phyloP scores from a whole-genome alignment of 1,284 basidiomycete species.

The Cerioporus squamosus region DNA sequence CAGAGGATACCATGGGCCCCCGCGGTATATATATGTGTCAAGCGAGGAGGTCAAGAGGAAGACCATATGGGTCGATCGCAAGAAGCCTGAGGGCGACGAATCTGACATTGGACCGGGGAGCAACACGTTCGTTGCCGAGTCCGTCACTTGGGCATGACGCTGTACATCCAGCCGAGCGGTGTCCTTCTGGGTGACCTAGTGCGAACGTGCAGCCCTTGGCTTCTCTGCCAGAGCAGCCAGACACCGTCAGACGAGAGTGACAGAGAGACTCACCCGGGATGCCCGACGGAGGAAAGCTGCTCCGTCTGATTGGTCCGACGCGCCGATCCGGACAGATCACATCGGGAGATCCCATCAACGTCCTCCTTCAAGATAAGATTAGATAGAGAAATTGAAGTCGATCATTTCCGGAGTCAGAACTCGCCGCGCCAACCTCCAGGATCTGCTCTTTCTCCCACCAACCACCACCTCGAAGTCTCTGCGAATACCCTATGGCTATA shows the following conservation, averaged over 20 bases:
- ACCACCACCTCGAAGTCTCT: not conserved
- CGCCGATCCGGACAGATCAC: not conserved
- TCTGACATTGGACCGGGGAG: not conserved
- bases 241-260: too few relatives aligned
- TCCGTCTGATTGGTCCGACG: not conserved
- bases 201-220: too few relatives aligned
- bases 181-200: too few relatives aligned
- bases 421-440: slow-evolving; percentile 3
- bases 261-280: too few relatives aligned
- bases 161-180: too few relatives aligned
- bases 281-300: not conserved
- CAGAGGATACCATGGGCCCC: too few relatives aligned
- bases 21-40: not conserved
- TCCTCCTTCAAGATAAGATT: slow-evolving; percentile 17
- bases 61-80: not conserved
- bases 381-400: slow-evolving; percentile 15
- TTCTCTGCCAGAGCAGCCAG: not conserved
- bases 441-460: slow-evolving; percentile 10
- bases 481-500: slow-evolving; percentile 13
- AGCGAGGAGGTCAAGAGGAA: not conserved
- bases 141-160: too few relatives aligned
- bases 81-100: not conserved
- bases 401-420: not conserved
- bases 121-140: too few relatives aligned
- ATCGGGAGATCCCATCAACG: not conserved